phyloP scores from a whole-genome alignment of 139 green algal genomes.

The Chlamydomonas asymmetrica region DNA sequence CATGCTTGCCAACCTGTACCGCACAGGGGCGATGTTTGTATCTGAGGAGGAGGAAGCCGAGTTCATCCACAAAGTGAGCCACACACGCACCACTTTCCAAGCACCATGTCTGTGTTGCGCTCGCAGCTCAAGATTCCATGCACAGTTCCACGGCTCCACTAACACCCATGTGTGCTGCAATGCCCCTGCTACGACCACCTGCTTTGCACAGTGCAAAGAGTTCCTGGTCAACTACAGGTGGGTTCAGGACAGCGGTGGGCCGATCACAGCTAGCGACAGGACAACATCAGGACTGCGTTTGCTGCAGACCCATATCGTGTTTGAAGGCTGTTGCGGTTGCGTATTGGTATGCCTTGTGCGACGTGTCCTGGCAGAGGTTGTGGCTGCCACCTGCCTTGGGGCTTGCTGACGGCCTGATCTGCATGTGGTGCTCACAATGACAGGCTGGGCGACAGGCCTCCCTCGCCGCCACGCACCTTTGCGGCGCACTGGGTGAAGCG shows the following conservation, averaged over 20 bases:
- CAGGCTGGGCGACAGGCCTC: slow-evolving; percentile 53
- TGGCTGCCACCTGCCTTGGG: not conserved
- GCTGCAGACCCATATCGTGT: too few relatives aligned
- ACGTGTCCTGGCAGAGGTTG: too few relatives aligned
- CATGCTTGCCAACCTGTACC: slow-evolving; percentile 39
- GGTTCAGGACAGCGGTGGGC: not conserved
- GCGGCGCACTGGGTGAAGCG: slow-evolving; percentile 61
- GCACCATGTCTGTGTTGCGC: not conserved
- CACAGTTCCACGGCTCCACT: too few relatives aligned
- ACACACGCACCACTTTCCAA: not conserved
- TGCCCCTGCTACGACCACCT: not conserved
- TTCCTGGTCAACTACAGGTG: slow-evolving; percentile 33
- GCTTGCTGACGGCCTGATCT: not conserved
- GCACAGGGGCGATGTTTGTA: slow-evolving; percentile 40
- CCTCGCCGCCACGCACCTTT: slow-evolving; percentile 63
- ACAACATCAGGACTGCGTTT: not conserved
- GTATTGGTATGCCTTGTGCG: too few relatives aligned
- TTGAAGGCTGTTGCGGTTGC: too few relatives aligned
- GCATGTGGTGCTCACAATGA: not conserved
- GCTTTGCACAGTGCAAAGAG: slow-evolving; percentile 21
- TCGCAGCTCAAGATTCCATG: too few relatives aligned
- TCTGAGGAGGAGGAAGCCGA: slow-evolving; percentile 42
- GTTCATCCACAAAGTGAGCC: slow-evolving; percentile 15
- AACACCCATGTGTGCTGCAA: not conserved
- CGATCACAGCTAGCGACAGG: not conserved